Evolutionary conservation across 2,329 filamentous ascomycete genomes (phyloP).

Genomic region (Aspergillus latus): DNA sequence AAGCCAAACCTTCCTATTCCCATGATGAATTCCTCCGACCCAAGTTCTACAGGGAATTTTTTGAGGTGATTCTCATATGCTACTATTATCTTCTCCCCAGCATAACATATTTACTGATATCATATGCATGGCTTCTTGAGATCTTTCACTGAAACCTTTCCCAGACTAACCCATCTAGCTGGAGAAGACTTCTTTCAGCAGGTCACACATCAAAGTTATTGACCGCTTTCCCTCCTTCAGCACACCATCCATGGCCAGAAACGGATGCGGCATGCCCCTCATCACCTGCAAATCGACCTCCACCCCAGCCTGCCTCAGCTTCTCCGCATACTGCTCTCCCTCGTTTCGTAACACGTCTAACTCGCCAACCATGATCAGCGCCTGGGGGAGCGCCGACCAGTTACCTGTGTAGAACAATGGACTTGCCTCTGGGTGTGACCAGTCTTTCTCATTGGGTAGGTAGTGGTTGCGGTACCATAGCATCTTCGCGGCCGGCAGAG

Average conservation of each 20-base stretch:
- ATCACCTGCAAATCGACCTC: slow-evolving; percentile 50
- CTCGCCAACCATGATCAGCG: slow-evolving; percentile 56
- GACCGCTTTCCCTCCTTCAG: slow-evolving; percentile 53
- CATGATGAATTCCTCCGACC: no score
- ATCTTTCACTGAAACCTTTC: slow-evolving; percentile 10
- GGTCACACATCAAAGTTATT: slow-evolving; percentile 49
- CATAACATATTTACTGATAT: slow-evolving; percentile 11
- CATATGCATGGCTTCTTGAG: slow-evolving; percentile 4
- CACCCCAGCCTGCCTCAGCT: slow-evolving; percentile 50
- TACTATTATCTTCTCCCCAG: no score
- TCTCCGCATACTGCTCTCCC: slow-evolving; percentile 53
- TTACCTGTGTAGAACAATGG: slow-evolving; percentile 53
- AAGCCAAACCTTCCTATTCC: no score
- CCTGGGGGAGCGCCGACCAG: slow-evolving; percentile 52
- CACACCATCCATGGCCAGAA: slow-evolving; percentile 58
- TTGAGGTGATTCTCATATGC: no score
- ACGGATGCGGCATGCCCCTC: slow-evolving; percentile 59
- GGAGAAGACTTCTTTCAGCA: slow-evolving; percentile 32
- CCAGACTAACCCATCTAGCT: slow-evolving; percentile 11
- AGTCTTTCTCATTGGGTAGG: slow-evolving; percentile 49
- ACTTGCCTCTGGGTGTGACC: slow-evolving; percentile 55
- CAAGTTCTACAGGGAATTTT: no score
- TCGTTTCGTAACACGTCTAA: slow-evolving; percentile 58
- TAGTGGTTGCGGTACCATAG: slow-evolving; percentile 60
- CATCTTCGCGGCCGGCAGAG: slow-evolving; percentile 59